phyloP scores from a whole-genome alignment of 352 stramenopile genomes.

The Phytopythium litorale region DNA sequence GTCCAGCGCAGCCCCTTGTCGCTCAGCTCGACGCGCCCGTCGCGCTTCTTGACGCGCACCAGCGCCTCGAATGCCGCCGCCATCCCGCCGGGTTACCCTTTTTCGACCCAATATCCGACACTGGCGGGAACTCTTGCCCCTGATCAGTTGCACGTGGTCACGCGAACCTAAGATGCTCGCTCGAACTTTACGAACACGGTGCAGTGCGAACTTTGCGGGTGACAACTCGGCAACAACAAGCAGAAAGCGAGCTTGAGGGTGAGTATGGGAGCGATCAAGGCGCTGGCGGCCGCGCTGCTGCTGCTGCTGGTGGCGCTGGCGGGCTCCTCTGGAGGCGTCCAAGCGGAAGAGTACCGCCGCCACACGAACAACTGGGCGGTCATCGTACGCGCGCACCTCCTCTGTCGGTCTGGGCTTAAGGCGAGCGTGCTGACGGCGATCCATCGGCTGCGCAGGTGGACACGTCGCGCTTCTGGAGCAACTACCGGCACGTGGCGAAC shows the following conservation, averaged over 20 bases:
- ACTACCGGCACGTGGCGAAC: constrained; percentile 96
- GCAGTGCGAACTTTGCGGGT: background rate
- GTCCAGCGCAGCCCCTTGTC: constrained; percentile 58
- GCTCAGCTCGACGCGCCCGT: constrained; percentile 57
- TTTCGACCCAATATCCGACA: background rate
- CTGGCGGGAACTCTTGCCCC: background rate
- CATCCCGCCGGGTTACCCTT: background rate
- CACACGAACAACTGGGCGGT: constrained; percentile 89
- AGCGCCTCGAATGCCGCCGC: constrained; percentile 34
- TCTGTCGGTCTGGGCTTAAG: background rate
- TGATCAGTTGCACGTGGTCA: background rate
- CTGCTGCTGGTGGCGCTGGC: constrained; percentile 18
- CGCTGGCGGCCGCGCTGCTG: constrained; percentile 19
- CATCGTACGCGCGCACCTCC: constrained; percentile 36
- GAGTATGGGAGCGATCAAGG: constrained; percentile 5
- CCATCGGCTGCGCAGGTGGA: constrained; percentile 57
- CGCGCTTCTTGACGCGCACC: constrained; percentile 81
- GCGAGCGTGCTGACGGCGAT: background rate
- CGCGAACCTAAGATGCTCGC: background rate
- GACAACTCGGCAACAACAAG: background rate
- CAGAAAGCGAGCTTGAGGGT: background rate
- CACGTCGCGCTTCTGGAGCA: constrained; percentile 96
- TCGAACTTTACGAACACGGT: too few species aligned
- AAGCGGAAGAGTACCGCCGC: constrained; percentile 42
- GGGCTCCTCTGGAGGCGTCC: constrained; percentile 4